Evolutionary conservation across 2,329 filamentous ascomycete genomes (phyloP).

Genomic region (Sphaerostilbella broomeana): DNA sequence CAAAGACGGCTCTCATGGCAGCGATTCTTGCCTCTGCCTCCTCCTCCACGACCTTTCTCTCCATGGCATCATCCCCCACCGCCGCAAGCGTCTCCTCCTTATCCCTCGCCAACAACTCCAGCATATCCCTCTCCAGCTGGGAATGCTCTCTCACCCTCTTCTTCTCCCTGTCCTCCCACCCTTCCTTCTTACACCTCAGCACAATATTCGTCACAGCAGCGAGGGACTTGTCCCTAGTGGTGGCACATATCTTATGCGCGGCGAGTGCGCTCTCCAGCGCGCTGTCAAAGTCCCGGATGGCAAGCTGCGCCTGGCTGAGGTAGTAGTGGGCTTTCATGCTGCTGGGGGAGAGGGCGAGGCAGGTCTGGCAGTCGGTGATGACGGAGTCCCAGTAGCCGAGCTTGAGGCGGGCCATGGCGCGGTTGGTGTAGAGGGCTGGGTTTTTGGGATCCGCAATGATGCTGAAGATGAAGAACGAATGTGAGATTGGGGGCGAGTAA

Average conservation of each 20-base stretch:
- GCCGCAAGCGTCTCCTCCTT: slow-evolving; percentile 35
- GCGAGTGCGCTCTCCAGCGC: slow-evolving; percentile 63
- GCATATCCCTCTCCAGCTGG: slow-evolving; percentile 54
- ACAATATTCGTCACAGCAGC: slow-evolving; percentile 67
- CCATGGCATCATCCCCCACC: slow-evolving; percentile 39
- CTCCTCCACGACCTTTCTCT: slow-evolving; percentile 39
- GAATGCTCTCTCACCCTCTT: slow-evolving; percentile 48
- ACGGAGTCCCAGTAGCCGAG: slow-evolving; percentile 66
- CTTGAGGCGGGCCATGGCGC: slow-evolving; percentile 74
- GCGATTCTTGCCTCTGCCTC: slow-evolving; percentile 43
- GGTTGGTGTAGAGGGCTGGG: slow-evolving; percentile 79
- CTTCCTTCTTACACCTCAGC: slow-evolving; percentile 72
- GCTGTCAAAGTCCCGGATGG: slow-evolving; percentile 56
- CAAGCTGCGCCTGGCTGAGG: slow-evolving; percentile 76
- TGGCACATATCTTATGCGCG: slow-evolving; percentile 66
- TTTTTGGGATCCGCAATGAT: slow-evolving; percentile 75
- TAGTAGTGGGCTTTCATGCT: slow-evolving; percentile 81
- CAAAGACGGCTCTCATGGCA: slow-evolving; percentile 43
- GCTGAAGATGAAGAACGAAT: slow-evolving; percentile 33
- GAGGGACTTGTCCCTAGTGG: slow-evolving; percentile 58
- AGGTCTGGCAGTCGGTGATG: slow-evolving; percentile 69
- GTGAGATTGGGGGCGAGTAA: no score
- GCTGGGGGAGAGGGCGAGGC: slow-evolving; percentile 57
- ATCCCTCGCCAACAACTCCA: slow-evolving; percentile 44
- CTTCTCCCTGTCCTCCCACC: slow-evolving; percentile 72